These are phyloP conservation scores for Penicillium cinerascens DNA, from an alignment of 495 filamentous ascomycete species.

Conservation along the genomic window DNA sequence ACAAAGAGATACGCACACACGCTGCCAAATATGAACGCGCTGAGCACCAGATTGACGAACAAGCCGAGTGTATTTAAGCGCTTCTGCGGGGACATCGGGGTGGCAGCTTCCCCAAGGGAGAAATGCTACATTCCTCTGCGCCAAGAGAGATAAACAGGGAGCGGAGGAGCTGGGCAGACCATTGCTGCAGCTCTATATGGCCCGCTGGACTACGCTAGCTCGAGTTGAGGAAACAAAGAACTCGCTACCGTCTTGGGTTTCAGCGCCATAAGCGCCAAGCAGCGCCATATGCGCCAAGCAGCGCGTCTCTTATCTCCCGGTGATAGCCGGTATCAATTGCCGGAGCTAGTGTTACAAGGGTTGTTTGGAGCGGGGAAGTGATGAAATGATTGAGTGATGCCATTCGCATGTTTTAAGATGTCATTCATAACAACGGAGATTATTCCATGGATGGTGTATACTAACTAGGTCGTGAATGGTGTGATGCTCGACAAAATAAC, in stretches of 20 bases:
- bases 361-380: neutral
- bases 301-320: constrained; percentile 1
- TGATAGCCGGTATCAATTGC: constrained; percentile 7
- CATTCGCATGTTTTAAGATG: neutral
- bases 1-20: constrained; percentile 5
- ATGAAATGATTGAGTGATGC: neutral
- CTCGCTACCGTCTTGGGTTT: constrained; percentile 21
- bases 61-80: constrained; percentile 2
- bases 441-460: constrained; percentile 4
- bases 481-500: neutral
- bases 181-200: neutral
- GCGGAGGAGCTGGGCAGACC: neutral
- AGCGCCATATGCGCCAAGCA: no score
- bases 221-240: constrained; percentile 1
- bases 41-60: neutral
- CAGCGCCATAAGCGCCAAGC: constrained; percentile 36
- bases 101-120: constrained; percentile 15
- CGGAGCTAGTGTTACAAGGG: neutral
- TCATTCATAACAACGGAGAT: neutral
- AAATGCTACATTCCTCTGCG: constrained; percentile 25
- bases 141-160: constrained; percentile 21
- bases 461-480: constrained; percentile 2
- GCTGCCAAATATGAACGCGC: constrained; percentile 3
- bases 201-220: neutral
- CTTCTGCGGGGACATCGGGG: neutral